Base-by-base conservation (phyloP, 1,139 yeast genomes). In the Sugiyamaella grinbergsii region DNA sequence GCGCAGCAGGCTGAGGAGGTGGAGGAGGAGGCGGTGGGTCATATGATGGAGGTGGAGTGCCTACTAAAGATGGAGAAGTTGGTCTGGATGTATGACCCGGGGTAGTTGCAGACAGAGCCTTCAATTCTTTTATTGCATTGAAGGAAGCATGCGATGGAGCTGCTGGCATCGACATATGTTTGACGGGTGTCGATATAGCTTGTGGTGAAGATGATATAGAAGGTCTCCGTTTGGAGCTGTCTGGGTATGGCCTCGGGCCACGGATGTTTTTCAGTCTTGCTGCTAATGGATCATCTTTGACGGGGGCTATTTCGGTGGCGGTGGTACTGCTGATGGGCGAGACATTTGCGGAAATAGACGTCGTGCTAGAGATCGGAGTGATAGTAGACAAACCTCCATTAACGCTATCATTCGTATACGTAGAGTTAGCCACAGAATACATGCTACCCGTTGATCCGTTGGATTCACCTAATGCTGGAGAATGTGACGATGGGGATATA, bases 251-350 rank as follows among this genome's bases (percentile, higher is more conserved):
- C 19, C 60, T 33, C n/a, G 60, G 56, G 4, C 60, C 58, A 7
- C 62, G 52, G 19, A 62, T 52, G 28, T 51, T 53, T 31, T 56
- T 54, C 29, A 60, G 57, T 39, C 64, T 44, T 4, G 60, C 59
- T 3, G 58, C 48, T 23, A 62, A 49, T 5, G 59, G 57, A 45
- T 60, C 63, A 4, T 29, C 29, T 32, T 28, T 41, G n/a, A n/a
- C n/a, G n/a, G n/a, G n/a, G n/a, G n/a, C n/a, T n/a, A n/a, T n/a
- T n/a, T n/a, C n/a, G n/a, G n/a, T n/a, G 4, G 33, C 15, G 33
- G 13, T 4, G 13, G n/a, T 29, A n/a, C 13, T 16, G 6, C 16
- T n/a, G 15, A 29, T 29, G 33, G 15, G 5, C 20, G 26, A 13
- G 19, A 19, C 13, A 10, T 8, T 20, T 8, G 18, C 18, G 23